These are phyloP conservation scores for Eucalyptus regnans DNA, from an alignment of 345 rosid species.

Conservation along the genomic window DNA sequence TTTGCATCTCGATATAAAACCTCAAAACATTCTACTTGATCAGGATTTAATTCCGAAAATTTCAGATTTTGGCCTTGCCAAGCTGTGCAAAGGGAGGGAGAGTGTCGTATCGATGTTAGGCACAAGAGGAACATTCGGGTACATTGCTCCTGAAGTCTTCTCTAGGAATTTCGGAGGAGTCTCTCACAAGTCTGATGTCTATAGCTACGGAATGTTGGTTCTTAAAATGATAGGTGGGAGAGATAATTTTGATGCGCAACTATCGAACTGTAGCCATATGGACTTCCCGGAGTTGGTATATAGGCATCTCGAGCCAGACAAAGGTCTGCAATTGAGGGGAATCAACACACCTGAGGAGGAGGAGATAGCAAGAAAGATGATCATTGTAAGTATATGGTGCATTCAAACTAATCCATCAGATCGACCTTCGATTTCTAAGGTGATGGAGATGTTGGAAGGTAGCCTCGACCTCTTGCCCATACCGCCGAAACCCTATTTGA, in stretches of 20 bases:
- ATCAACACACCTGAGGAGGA: not conserved
- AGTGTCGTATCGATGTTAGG: slow-evolving; percentile 15
- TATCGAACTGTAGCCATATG: not conserved
- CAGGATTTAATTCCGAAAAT: slow-evolving; percentile 21
- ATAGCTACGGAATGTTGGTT: slow-evolving; percentile 37
- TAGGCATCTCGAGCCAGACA: not conserved
- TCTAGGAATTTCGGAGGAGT: slow-evolving; percentile 1
- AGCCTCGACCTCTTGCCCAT: not conserved
- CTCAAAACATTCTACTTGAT: slow-evolving; percentile 32
- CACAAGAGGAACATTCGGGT: slow-evolving; percentile 29
- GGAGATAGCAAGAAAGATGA: not conserved
- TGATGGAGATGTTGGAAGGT: not conserved
- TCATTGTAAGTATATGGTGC: not conserved
- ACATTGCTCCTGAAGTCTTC: slow-evolving; percentile 14
- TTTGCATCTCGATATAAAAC: slow-evolving; percentile 38
- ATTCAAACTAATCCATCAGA: slow-evolving; percentile 12
- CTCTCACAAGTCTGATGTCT: slow-evolving; percentile 30
- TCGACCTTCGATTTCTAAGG: not conserved
- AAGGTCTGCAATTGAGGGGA: not conserved
- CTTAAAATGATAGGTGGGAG: slow-evolving; percentile 24
- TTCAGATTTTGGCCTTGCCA: slow-evolving; percentile 45
- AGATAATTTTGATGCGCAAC: not conserved
- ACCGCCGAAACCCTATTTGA: not conserved
- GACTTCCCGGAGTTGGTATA: slow-evolving; percentile 2
- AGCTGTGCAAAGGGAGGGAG: slow-evolving; percentile 15